These are phyloP conservation scores for Tuber melanosporum DNA, from an alignment of 495 filamentous ascomycete genomes.

Conservation along the genomic window DNA sequence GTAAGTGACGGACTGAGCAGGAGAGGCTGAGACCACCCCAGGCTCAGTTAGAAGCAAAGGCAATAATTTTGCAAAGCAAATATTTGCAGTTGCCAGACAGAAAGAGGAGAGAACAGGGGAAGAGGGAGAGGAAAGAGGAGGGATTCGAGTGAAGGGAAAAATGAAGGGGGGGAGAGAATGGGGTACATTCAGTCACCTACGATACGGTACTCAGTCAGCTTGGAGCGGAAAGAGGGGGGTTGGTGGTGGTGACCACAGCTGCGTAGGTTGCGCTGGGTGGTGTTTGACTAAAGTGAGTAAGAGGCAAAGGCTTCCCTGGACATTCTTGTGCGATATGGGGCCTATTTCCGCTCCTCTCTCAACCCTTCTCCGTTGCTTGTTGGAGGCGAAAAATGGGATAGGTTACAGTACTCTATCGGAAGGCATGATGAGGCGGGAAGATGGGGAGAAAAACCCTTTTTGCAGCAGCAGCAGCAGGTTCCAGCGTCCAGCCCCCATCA, in stretches of 20 bases:
- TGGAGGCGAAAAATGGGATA: not conserved
- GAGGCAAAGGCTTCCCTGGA: conserved; percentile 17
- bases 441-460: not conserved
- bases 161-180: conserved; percentile 19
- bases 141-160: conserved; percentile 10
- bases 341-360: not conserved
- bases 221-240: conserved; percentile 35
- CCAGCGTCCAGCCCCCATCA: not conserved
- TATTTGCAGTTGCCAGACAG: not conserved
- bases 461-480: not conserved
- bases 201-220: conserved; percentile 25
- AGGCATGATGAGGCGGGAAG: not conserved
- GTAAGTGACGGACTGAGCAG: not conserved
- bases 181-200: conserved; percentile 11
- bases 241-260: conserved; percentile 30
- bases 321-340: conserved; percentile 21
- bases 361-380: not conserved
- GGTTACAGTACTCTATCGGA: not conserved
- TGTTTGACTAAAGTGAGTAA: conserved; percentile 35
- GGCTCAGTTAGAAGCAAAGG: not conserved
- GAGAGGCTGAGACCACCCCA: not conserved
- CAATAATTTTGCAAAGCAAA: not conserved
- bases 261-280: conserved; percentile 27
- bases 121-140: conserved; percentile 12
- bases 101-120: not conserved